Conservation (phyloP, 2,329 filamentous ascomycete species). For the Fusarium transvaalense region DNA sequence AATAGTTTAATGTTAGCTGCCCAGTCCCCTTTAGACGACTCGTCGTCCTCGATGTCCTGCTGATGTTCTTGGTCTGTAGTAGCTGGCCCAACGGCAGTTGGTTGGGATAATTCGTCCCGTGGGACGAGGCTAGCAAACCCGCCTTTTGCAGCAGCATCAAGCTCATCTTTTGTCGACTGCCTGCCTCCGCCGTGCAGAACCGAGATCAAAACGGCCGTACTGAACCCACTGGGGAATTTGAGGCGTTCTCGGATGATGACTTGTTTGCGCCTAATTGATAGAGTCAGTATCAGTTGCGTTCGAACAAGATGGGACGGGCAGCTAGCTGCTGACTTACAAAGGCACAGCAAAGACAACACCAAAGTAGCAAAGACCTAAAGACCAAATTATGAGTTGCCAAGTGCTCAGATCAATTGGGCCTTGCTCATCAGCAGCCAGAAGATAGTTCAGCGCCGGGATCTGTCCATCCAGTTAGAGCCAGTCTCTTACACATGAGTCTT, state of each 20-base stretch:
- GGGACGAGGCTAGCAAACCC: constrained; percentile 60
- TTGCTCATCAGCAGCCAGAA: constrained; percentile 81
- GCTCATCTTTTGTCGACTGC: constrained; percentile 51
- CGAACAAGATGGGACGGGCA: neutral
- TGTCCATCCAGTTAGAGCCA: constrained; percentile 43
- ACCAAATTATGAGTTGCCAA: constrained; percentile 88
- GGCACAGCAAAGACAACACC: constrained; percentile 97
- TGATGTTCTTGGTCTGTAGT: constrained; percentile 50
- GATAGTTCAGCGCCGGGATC: constrained; percentile 90
- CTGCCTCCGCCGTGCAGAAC: constrained; percentile 79
- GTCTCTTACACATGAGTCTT: neutral
- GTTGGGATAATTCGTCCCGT: constrained; percentile 40
- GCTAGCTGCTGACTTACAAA: constrained; percentile 59
- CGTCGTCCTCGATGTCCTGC: constrained; percentile 47
- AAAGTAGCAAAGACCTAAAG: constrained; percentile 93
- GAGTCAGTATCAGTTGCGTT: constrained; percentile 8
- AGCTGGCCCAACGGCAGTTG: constrained; percentile 45
- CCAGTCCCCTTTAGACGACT: constrained; percentile 51
- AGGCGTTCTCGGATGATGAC: constrained; percentile 94
- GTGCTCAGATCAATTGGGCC: constrained; percentile 80
- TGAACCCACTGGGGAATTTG: constrained; percentile 95
- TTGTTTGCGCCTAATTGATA: constrained; percentile 72
- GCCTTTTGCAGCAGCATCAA: constrained; percentile 55
- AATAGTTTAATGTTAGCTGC: constrained; percentile 66
- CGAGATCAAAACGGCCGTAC: constrained; percentile 91